phyloP scores from a whole-genome alignment of 2,329 filamentous ascomycete genomes.

The Apiospora rasikravindrae region DNA sequence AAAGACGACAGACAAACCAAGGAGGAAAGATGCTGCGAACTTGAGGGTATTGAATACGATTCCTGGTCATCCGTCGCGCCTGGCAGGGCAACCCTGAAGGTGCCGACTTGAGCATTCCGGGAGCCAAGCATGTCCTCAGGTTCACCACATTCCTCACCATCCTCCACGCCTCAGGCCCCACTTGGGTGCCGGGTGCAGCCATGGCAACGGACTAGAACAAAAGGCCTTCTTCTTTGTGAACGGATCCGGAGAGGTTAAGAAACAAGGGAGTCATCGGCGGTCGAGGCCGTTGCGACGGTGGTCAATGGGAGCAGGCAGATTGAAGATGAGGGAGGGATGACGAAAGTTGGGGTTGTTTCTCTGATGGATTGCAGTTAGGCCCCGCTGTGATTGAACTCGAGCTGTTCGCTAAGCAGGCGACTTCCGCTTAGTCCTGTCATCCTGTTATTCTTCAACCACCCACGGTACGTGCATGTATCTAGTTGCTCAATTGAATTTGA shows the following conservation, averaged over 20 bases:
- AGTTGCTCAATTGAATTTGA: neutral
- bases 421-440: too few species aligned
- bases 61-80: neutral
- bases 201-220: neutral
- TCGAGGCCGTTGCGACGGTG: neutral
- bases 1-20: neutral
- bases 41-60: neutral
- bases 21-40: neutral
- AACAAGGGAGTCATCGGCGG: neutral
- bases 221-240: neutral
- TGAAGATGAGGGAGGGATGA: neutral
- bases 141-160: neutral
- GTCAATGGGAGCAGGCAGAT: neutral
- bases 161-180: neutral
- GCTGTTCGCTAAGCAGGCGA: neutral
- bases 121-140: neutral
- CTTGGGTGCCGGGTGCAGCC: neutral
- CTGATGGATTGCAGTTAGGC: neutral
- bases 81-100: conserved; percentile 6
- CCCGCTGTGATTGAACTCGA: neutral
- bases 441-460: too few species aligned
- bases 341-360: neutral
- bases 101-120: conserved; percentile 12
- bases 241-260: neutral
- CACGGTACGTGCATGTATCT: neutral